These are phyloP conservation scores for Cymbidium sinense DNA, from an alignment of 106 monocot species.

Conservation along the genomic window DNA sequence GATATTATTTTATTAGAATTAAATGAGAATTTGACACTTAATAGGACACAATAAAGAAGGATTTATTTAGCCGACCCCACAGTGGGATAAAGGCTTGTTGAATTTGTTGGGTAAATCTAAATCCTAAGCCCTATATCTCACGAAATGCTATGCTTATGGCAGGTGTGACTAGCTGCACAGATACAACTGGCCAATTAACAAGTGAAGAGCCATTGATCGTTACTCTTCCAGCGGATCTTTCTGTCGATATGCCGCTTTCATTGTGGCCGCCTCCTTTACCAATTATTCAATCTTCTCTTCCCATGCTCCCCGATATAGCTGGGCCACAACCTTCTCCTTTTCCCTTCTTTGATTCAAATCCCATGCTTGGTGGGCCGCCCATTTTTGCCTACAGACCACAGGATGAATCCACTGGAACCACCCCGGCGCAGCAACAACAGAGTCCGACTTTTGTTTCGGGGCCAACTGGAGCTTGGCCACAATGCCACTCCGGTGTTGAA, in stretches of 20 bases:
- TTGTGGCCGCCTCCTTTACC: conserved; percentile 80
- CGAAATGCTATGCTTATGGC: conserved; percentile 10
- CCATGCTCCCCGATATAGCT: conserved; percentile 63
- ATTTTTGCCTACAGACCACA: conserved; percentile 67
- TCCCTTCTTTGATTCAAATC: conserved; percentile 81
- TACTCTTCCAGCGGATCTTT: conserved; percentile 90
- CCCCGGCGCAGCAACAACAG: conserved; percentile 61
- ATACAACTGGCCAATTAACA: conserved; percentile 35
- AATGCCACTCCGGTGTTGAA: conserved; percentile 59
- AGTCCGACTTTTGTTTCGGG: conserved; percentile 41
- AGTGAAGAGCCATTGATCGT: conserved; percentile 68
- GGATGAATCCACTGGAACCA: conserved; percentile 52
- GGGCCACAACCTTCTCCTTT: conserved; percentile 59
- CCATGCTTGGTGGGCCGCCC: conserved; percentile 57
- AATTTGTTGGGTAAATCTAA: too few relatives aligned
- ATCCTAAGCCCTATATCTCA: not conserved
- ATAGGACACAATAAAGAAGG: too few relatives aligned
- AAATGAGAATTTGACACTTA: too few relatives aligned
- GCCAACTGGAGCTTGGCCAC: conserved; percentile 60
- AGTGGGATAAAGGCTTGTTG: too few relatives aligned
- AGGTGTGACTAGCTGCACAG: conserved; percentile 24
- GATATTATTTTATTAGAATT: too few relatives aligned
- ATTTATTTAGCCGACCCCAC: too few relatives aligned
- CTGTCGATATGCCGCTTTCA: conserved; percentile 72
- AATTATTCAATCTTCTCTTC: conserved; percentile 56